These are phyloP conservation scores for Solanum corneliomulleri DNA, from an alignment of 257 asterid genomes.

Conservation along the genomic window DNA sequence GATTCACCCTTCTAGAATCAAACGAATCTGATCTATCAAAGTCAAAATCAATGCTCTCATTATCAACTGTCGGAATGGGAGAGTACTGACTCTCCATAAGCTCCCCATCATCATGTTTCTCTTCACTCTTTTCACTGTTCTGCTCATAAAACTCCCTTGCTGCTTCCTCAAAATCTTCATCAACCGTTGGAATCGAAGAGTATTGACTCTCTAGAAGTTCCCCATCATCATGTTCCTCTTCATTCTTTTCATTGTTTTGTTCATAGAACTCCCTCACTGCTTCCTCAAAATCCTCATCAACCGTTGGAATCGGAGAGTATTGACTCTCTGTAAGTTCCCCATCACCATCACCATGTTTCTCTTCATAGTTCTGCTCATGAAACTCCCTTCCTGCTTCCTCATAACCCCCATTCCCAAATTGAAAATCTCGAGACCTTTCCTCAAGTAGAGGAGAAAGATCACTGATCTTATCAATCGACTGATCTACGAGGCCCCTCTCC, in stretches of 20 bases:
- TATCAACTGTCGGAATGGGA: conserved; percentile 16
- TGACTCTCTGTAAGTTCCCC: conserved; percentile 13
- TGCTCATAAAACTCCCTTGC: background rate
- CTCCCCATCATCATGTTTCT: conserved; percentile 5
- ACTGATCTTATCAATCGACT: conserved; percentile 8
- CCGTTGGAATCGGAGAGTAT: conserved; percentile 12
- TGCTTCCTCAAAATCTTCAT: conserved; percentile 9
- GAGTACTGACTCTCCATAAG: conserved; percentile 19
- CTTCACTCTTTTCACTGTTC: conserved; percentile 19
- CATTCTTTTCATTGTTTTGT: conserved; percentile 13
- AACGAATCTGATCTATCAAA: conserved; percentile 61
- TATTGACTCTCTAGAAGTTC: conserved; percentile 13
- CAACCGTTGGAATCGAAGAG: conserved; percentile 11
- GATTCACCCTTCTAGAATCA: conserved; percentile 66
- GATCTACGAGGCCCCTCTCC: conserved; percentile 14
- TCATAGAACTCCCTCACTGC: background rate
- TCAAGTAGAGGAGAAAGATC: conserved; percentile 22
- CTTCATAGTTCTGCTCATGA: conserved; percentile 6
- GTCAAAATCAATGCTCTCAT: conserved; percentile 35
- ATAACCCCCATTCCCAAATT: conserved; percentile 18
- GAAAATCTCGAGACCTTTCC: conserved; percentile 23
- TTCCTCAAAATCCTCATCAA: conserved; percentile 7
- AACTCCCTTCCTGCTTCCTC: conserved; percentile 20
- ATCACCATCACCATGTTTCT: conserved; percentile 9
- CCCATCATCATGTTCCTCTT: conserved; percentile 12